Evolutionary conservation across 2,329 filamentous ascomycete genomes (phyloP).

Genomic region (Orbilia blumenaviensis): DNA sequence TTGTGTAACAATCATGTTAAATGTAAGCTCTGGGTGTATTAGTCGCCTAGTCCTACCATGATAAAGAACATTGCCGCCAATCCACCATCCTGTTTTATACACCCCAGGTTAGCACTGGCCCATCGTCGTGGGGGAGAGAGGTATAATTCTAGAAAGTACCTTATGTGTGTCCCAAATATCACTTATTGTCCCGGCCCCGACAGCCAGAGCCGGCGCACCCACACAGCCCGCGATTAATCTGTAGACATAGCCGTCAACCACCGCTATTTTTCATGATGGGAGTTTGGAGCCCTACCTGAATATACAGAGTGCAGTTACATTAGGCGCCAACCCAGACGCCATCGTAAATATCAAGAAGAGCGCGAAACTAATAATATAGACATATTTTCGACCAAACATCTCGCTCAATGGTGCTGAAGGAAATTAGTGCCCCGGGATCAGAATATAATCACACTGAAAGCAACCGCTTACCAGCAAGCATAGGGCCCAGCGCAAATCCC

Average conservation of each 20-base stretch:
- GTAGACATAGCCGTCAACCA: conserved; percentile 57
- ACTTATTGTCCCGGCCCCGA: conserved; percentile 65
- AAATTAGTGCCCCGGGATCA: conserved; percentile 24
- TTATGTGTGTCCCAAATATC: conserved; percentile 62
- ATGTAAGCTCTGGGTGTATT: not conserved
- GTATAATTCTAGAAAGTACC: not conserved
- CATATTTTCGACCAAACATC: conserved; percentile 55
- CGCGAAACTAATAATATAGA: conserved; percentile 57
- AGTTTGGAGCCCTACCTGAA: conserved; percentile 18
- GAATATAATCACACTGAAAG: conserved; percentile 36
- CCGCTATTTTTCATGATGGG: not conserved
- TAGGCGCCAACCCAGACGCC: conserved; percentile 56
- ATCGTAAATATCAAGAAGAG: conserved; percentile 58
- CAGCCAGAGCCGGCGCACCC: conserved; percentile 64
- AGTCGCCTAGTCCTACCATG: conserved; percentile 48
- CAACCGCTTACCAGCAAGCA: conserved; percentile 53
- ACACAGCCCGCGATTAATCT: conserved; percentile 62
- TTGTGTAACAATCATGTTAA: not conserved
- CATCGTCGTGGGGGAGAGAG: not conserved
- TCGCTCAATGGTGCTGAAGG: conserved; percentile 48
- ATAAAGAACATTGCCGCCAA: conserved; percentile 50
- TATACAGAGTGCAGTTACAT: conserved; percentile 48
- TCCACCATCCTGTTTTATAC: conserved; percentile 30
- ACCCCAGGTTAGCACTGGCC: not conserved
- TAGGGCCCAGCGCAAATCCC: conserved; percentile 56